A percentile compares a stretch with the other conserved stretches of the same genome.
Evolutionary conservation across 2,329 filamentous ascomycete genomes (phyloP).

Genomic region (Amesomyces nigricolor): DNA sequence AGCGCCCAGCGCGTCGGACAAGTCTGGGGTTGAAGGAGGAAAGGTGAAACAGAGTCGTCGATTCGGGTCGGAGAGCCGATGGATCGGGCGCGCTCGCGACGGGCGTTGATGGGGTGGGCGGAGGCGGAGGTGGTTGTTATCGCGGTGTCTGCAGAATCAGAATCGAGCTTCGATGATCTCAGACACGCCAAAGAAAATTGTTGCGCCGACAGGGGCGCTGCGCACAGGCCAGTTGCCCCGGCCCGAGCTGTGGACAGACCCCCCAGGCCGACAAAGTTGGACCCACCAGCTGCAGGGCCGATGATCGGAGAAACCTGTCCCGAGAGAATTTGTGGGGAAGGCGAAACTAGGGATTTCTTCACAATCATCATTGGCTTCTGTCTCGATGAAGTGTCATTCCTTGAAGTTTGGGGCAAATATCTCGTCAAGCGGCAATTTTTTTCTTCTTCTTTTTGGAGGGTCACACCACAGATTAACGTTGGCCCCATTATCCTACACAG

Average conservation of each 20-base stretch:
- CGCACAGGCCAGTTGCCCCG: slow-evolving; percentile 12
- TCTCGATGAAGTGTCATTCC: too few relatives aligned
- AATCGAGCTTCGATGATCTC: slow-evolving; percentile 20
- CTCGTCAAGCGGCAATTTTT: too few relatives aligned
- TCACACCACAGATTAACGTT: too few relatives aligned
- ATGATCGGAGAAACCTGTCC: background rate
- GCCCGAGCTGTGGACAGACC: background rate
- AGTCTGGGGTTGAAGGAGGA: background rate
- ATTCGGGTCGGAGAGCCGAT: background rate
- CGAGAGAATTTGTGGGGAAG: too few relatives aligned
- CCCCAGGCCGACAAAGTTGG: background rate
- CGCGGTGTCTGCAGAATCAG: slow-evolving; percentile 12
- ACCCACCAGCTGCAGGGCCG: background rate
- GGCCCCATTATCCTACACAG: too few relatives aligned
- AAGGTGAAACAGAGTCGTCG: background rate
- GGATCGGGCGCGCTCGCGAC: background rate
- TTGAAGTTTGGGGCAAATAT: too few relatives aligned
- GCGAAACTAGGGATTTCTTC: too few relatives aligned
- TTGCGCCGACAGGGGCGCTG: slow-evolving; percentile 13
- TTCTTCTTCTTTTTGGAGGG: too few relatives aligned
- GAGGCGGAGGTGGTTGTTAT: slow-evolving; percentile 7
- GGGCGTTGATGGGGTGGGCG: slow-evolving; percentile 9
- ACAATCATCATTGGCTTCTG: too few relatives aligned
- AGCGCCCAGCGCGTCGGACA: slow-evolving; percentile 6
- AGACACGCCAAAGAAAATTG: slow-evolving; percentile 22